Base-by-base conservation (phyloP, 2,329 filamentous ascomycete species). In the Gaeumannomyces tritici region DNA sequence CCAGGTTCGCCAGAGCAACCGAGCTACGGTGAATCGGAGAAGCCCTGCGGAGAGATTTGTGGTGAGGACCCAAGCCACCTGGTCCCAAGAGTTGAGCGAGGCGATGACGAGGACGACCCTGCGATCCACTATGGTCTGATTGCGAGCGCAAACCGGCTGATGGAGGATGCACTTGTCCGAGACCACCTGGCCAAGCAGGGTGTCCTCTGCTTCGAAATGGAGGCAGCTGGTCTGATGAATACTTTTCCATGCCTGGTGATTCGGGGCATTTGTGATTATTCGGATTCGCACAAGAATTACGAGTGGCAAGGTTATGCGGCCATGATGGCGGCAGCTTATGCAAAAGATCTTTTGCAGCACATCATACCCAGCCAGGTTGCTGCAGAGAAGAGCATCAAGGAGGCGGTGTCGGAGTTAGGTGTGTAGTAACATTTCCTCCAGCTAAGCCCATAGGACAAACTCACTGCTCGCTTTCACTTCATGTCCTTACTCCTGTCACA, bases 61-160 rank as follows among this genome's bases (percentile, higher is more conserved):
- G 56, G 56, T 33, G 24, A 26, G 31, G 35, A 58, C 31, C 42
- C 54, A 15, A 47, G 59, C 9, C 11, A 62, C 35, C 33, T 64
- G 27, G 42, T 47, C 24, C 9, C 26, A 13, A 28, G n/a, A 6
- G 15, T 8, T 31, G 62, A 62, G 26, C 56, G 31, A 18, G 62
- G 68, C 4, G 26, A 27, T 61, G 42, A 65, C 6, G 64, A 67
- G 1, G 64, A 70, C 58, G 66, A 67, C 54, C 67, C 59, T 13
- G 64, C 75, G 3, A 64, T 76, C 2, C 73, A 75, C 62, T 73
- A 73, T 31, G 75, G 75, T 0, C 29, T 71, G 0, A 73, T 77
- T 58, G 73, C 71, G 2, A 74, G 70, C 0, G 70, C 57, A 0
- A 72, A 74, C 58, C 62, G 62, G 24, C 2, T 73, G 12, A 71